Conservation (phyloP, 345 rosid genomes). For the Salix purpurea region DNA sequence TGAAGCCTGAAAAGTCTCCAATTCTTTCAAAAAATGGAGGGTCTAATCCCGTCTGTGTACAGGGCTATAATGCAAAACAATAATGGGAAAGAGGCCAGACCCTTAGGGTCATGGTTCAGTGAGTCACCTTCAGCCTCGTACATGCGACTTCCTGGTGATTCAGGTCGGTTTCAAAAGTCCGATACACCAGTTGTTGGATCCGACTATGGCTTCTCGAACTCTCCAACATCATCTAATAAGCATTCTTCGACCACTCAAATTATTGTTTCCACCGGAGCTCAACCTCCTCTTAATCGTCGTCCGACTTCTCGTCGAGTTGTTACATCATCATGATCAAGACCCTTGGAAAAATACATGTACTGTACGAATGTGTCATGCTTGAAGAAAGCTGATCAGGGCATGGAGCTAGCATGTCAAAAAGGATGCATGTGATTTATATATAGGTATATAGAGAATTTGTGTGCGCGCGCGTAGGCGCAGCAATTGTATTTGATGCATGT, state of each 20-base stretch:
- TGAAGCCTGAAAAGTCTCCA: conserved; percentile 1
- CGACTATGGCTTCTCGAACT: conserved; percentile 33
- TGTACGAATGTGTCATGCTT: conserved; percentile 7
- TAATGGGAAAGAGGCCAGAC: conserved; percentile 40
- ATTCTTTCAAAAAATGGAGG: conserved; percentile 51
- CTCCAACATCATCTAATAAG: conserved; percentile 20
- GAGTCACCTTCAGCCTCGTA: conserved; percentile 73
- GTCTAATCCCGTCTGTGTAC: conserved; percentile 33
- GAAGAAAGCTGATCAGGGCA: conserved; percentile 34
- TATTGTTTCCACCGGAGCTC: conserved; percentile 47
- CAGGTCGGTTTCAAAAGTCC: conserved; percentile 61
- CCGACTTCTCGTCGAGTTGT: conserved; percentile 45
- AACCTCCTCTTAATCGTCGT: conserved; percentile 47
- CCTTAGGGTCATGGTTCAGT: conserved; percentile 35
- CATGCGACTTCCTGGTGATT: conserved; percentile 84
- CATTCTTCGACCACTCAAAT: conserved; percentile 30
- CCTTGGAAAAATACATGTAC: background rate
- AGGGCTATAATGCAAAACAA: conserved; percentile 40
- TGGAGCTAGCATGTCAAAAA: conserved; percentile 11
- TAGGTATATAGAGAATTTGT: background rate
- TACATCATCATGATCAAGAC: conserved; percentile 22
- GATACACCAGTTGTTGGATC: conserved; percentile 43
- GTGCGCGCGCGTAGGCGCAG: background rate
- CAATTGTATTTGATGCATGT: conserved; percentile 1
- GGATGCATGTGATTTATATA: background rate